Conservation (phyloP, 768 basidiomycete species). For the Leccinum variicolor region DNA sequence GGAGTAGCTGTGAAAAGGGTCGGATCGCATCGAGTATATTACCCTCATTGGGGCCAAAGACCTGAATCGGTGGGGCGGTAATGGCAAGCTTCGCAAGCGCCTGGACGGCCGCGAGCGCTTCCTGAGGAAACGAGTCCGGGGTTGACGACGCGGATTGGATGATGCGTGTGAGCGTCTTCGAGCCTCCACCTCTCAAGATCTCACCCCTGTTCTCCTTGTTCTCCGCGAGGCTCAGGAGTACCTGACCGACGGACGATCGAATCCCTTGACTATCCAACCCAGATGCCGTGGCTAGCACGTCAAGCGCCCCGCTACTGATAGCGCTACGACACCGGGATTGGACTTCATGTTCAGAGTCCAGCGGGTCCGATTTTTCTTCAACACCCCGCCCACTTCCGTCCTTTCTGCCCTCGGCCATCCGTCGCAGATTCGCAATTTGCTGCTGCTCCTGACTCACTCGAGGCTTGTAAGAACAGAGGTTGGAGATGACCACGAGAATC, state of each 20-base stretch:
- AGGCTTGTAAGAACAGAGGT: slow-evolving; percentile 70
- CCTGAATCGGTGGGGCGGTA: slow-evolving; percentile 84
- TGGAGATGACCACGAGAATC: slow-evolving; percentile 67
- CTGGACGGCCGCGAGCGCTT: slow-evolving; percentile 63
- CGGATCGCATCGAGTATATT: slow-evolving; percentile 79
- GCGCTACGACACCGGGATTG: slow-evolving; percentile 54
- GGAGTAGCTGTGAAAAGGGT: slow-evolving; percentile 72
- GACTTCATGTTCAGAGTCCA: slow-evolving; percentile 70
- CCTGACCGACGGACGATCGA: slow-evolving; percentile 53
- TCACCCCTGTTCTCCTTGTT: slow-evolving; percentile 74
- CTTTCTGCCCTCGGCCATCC: slow-evolving; percentile 57
- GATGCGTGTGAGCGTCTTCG: slow-evolving; percentile 57
- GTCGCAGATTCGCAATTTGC: slow-evolving; percentile 75
- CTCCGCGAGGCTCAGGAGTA: slow-evolving; percentile 70
- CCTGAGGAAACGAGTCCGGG: slow-evolving; percentile 22
- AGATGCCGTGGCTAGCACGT: slow-evolving; percentile 58
- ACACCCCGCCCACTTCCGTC: slow-evolving; percentile 31
- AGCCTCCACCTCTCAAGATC: slow-evolving; percentile 76
- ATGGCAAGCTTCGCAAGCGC: slow-evolving; percentile 92
- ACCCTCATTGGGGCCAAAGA: slow-evolving; percentile 83
- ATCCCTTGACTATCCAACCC: slow-evolving; percentile 63
- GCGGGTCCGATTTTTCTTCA: slow-evolving; percentile 28
- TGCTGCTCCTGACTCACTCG: slow-evolving; percentile 75
- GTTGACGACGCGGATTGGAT: slow-evolving; percentile 48
- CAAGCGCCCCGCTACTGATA: slow-evolving; percentile 60